Base-by-base conservation (phyloP, 139 green algal species). In the Desmodesmus armatus region DNA sequence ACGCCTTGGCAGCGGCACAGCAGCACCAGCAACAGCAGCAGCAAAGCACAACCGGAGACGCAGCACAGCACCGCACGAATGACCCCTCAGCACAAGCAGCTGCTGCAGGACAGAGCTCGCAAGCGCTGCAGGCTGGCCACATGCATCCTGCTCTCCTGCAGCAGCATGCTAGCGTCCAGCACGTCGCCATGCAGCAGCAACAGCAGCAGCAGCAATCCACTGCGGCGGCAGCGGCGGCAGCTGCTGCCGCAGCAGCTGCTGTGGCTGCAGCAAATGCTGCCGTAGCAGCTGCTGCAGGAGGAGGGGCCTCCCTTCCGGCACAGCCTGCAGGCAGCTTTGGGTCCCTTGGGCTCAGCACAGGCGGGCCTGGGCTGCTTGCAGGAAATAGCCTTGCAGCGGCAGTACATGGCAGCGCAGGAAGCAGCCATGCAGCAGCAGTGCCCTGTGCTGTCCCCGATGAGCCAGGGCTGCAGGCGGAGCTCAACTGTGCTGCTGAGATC, bases 91-190 rank as follows among this genome's bases (percentile, higher is more conserved):
- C 47, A 58, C 47, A 58, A 58, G 17, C 13, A 13, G 47, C 6
- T 25, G 17, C 58, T 35, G 58, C 58, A 35, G 58, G 6, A 31
- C 58, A 35, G 1, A 29, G 58, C 58, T 29, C 7, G 58, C 58
- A 31, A 67, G n/a, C 23, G 6, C 6, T 67, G 58, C 47, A 58
- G 47, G 47, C 17, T 6, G 21, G 11, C 58, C 7, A 29, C 58
- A 67, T 13, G 23, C 17, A 9, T 67, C 62, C n/a, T 43, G 25
- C 82, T 33, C 70, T 83, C 88, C 86, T 91, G 87, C 89, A 87
- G 91, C 21, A 87, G 89, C 76, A 90, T 87, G 62, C 83, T 90
- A 7, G 80, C 72, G 77, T 89, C 87, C 84, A 88, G 44, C 70
- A 83, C 47, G 90, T 81, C 21, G 84, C 89, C 7, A 84, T 78